A percentile compares a stretch with the other conserved stretches of the same genome.
Conservation (phyloP, 2,329 filamentous ascomycete genomes). For the Parasarocladium wereldwijsianum region DNA sequence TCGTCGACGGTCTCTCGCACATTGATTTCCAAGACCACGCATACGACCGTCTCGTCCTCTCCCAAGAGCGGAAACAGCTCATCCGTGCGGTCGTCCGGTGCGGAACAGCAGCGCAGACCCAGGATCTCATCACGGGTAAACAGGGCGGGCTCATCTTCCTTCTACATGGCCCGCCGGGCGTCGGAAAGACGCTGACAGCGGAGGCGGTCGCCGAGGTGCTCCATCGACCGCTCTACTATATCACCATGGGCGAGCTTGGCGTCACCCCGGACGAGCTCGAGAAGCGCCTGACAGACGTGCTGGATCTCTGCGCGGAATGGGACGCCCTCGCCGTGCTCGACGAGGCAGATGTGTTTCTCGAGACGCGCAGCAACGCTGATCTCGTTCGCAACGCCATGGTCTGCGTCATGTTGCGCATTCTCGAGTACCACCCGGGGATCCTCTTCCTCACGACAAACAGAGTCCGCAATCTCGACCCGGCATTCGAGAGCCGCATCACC, state of each 20-base stretch:
- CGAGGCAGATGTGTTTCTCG: slow-evolving; percentile 46
- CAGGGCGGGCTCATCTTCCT: slow-evolving; percentile 35
- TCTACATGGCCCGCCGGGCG: slow-evolving; percentile 36
- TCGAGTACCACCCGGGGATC: slow-evolving; percentile 36
- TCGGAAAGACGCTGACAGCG: slow-evolving; percentile 42
- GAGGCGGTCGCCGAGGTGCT: slow-evolving; percentile 38
- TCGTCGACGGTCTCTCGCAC: slow-evolving; percentile 4
- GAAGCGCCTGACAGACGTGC: slow-evolving; percentile 29
- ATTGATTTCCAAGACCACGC: slow-evolving; percentile 7
- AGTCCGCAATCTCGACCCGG: slow-evolving; percentile 29
- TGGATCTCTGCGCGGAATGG: slow-evolving; percentile 32
- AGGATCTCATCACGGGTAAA: too few relatives aligned
- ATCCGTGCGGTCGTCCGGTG: slow-evolving; percentile 15
- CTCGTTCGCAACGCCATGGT: slow-evolving; percentile 32
- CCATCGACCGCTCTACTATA: slow-evolving; percentile 32
- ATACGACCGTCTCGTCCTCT: slow-evolving; percentile 9
- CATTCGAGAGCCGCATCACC: slow-evolving; percentile 34
- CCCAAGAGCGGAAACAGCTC: slow-evolving; percentile 12
- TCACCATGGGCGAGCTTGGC: slow-evolving; percentile 34
- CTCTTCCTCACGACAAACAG: slow-evolving; percentile 37
- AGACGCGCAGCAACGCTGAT: slow-evolving; percentile 29
- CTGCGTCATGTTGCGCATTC: slow-evolving; percentile 31
- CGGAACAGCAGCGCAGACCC: too few relatives aligned
- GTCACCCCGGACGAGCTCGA: slow-evolving; percentile 23
- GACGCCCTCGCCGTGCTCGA: slow-evolving; percentile 39